Percentiles rank a stretch among this genome's conserved stretches.
phyloP scores from a whole-genome alignment of 352 stramenopile genomes.

The Phytophthora colocasiae region DNA sequence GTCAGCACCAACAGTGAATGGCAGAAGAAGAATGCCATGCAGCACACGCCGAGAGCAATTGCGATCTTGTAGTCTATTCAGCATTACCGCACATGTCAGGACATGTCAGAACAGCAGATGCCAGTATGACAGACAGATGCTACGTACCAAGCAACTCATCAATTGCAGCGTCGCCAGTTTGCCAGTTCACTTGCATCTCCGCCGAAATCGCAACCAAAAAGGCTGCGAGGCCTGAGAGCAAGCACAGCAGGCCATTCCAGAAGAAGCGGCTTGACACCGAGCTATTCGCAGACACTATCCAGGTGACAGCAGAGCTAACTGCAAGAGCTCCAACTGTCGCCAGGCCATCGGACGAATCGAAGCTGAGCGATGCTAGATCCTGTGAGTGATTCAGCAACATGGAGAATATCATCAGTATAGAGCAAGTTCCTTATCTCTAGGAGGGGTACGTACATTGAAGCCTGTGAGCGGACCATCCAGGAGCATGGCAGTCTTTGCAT shows the following conservation, averaged over 20 bases:
- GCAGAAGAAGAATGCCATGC: slow-evolving; percentile 69
- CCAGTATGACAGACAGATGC: not conserved
- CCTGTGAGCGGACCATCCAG: slow-evolving; percentile 52
- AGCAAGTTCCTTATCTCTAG: too few species aligned
- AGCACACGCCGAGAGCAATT: slow-evolving; percentile 64
- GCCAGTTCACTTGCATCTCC: slow-evolving; percentile 67
- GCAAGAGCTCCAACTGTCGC: slow-evolving; percentile 49
- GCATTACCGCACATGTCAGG: slow-evolving; percentile 6
- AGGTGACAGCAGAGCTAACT: slow-evolving; percentile 47
- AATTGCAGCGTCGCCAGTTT: slow-evolving; percentile 58
- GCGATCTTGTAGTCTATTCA: slow-evolving; percentile 86
- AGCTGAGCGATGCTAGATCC: slow-evolving; percentile 59
- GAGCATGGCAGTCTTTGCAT: slow-evolving; percentile 69
- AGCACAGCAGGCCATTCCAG: slow-evolving; percentile 72
- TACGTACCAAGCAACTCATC: slow-evolving; percentile 76
- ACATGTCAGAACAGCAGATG: slow-evolving; percentile 8
- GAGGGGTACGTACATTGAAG: slow-evolving; percentile 50
- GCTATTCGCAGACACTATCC: slow-evolving; percentile 42
- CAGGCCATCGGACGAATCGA: slow-evolving; percentile 63
- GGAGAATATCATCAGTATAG: too few species aligned
- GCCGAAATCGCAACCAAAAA: slow-evolving; percentile 76
- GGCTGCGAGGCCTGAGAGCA: slow-evolving; percentile 53
- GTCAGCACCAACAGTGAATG: slow-evolving; percentile 70
- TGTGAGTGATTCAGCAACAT: slow-evolving; percentile 9
- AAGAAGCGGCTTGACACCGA: slow-evolving; percentile 67